Percentiles rank a stretch among this genome's conserved stretches.
Conservation (phyloP, 2,329 filamentous ascomycete species). For the Biscogniauxia marginata region DNA sequence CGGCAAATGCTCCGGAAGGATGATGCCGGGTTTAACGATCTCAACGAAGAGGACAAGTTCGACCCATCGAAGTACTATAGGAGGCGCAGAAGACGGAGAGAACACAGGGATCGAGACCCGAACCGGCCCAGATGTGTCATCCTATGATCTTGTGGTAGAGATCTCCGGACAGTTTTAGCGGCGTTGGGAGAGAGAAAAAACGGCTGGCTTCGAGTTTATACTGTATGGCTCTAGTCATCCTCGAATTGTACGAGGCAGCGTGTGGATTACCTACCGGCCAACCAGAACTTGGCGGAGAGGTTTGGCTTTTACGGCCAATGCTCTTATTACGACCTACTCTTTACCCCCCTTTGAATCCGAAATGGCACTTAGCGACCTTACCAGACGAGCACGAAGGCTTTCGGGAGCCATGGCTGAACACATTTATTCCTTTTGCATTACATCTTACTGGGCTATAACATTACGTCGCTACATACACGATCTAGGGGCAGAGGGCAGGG, state of each 20-base stretch:
- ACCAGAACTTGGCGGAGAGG: neutral
- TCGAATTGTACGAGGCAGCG: neutral
- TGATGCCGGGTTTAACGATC: constrained; percentile 43
- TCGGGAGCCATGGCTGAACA: neutral
- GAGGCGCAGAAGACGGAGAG: constrained; percentile 33
- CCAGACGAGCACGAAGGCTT: neutral
- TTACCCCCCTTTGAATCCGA: neutral
- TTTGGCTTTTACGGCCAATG: neutral
- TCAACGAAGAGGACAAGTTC: constrained; percentile 43
- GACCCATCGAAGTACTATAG: constrained; percentile 36
- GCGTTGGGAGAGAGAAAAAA: neutral
- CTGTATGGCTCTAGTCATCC: neutral
- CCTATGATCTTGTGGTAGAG: constrained; percentile 33
- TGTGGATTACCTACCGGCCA: neutral
- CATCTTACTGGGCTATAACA: neutral
- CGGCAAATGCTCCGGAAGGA: constrained; percentile 79
- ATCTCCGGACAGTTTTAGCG: neutral
- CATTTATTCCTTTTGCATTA: neutral
- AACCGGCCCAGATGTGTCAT: constrained; percentile 43
- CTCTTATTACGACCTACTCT: neutral
- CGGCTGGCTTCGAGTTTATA: neutral
- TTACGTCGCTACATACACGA: neutral
- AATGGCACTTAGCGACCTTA: neutral
- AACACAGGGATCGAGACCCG: constrained; percentile 25
- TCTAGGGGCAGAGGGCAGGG: neutral